Conservation (phyloP, 305 asterid species). For the Fraxinus platypoda region DNA sequence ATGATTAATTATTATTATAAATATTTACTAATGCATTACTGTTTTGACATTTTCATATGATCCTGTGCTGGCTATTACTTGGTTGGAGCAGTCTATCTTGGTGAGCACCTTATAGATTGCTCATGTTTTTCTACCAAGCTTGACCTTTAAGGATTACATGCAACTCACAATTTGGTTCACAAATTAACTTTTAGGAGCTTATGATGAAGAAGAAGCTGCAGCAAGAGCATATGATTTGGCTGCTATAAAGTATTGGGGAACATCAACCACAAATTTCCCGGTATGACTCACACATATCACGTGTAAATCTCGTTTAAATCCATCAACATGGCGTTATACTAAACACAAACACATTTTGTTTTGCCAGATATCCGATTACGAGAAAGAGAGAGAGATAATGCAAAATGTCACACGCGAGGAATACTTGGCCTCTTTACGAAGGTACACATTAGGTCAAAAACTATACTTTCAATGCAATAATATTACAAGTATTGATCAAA, state of each 20-base stretch:
- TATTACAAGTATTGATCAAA: neutral
- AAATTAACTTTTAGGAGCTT: conserved; percentile 37
- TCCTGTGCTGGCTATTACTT: conserved; percentile 18
- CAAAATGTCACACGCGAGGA: conserved; percentile 62
- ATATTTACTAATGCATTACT: conserved; percentile 16
- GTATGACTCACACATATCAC: conserved; percentile 21
- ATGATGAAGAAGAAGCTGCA: conserved; percentile 57
- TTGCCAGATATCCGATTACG: conserved; percentile 56
- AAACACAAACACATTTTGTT: neutral
- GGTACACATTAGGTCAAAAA: conserved; percentile 29
- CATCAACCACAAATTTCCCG: conserved; percentile 51
- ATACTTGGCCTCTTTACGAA: conserved; percentile 71
- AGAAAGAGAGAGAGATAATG: conserved; percentile 58
- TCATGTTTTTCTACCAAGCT: neutral
- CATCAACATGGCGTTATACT: neutral
- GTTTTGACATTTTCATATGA: conserved; percentile 9
- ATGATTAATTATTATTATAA: neutral
- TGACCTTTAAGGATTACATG: neutral
- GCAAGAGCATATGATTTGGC: conserved; percentile 62
- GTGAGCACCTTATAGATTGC: conserved; percentile 30
- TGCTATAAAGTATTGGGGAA: conserved; percentile 62
- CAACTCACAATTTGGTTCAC: neutral
- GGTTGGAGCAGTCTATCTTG: conserved; percentile 53
- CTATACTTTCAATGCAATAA: neutral
- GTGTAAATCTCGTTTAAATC: neutral